Percentiles rank a stretch among this genome's conserved stretches.
Evolutionary conservation across 805 yeast genomes (phyloP).

Genomic region (Saturnispora diversa): DNA sequence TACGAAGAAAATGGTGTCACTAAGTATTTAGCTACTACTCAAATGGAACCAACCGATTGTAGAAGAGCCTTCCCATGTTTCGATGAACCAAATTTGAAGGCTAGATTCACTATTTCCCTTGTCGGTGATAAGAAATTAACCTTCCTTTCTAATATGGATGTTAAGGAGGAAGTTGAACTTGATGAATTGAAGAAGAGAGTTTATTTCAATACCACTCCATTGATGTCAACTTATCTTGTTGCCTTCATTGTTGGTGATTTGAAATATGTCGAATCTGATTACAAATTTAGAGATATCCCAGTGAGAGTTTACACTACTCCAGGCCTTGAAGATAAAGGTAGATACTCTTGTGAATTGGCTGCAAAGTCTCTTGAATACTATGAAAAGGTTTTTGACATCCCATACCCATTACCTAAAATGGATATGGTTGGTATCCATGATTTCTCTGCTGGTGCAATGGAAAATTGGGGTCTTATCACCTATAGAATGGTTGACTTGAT

Average conservation of each 20-base stretch:
- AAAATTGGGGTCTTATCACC: conserved; percentile 80
- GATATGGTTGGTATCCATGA: conserved; percentile 77
- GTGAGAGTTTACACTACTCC: conserved; percentile 48
- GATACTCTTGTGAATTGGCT: conserved; percentile 41
- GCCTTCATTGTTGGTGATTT: conserved; percentile 56
- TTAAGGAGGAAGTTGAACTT: conserved; percentile 21
- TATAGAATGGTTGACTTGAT: conserved; percentile 53
- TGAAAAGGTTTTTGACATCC: conserved; percentile 40
- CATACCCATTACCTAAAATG: conserved; percentile 75
- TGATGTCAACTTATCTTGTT: conserved; percentile 48
- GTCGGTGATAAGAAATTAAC: conserved; percentile 32
- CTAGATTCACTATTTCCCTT: conserved; percentile 43
- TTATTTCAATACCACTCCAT: conserved; percentile 41
- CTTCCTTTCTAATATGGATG: conserved; percentile 45
- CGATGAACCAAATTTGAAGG: conserved; percentile 51
- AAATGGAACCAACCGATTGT: conserved; percentile 55
- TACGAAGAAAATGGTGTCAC: conserved; percentile 38
- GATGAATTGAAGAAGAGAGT: conserved; percentile 23
- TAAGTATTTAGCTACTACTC: conserved; percentile 46
- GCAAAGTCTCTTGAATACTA: conserved; percentile 48
- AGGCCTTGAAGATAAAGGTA: conserved; percentile 40
- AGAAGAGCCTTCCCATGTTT: conserved; percentile 53
- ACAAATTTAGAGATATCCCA: conserved; percentile 40
- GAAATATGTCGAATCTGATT: conserved; percentile 42
- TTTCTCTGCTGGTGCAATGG: conserved; percentile 84